Percentiles rank a stretch among this genome's conserved stretches.
Evolutionary conservation across 2,329 filamentous ascomycete species (phyloP).

Genomic region (Colletotrichum destructivum): DNA sequence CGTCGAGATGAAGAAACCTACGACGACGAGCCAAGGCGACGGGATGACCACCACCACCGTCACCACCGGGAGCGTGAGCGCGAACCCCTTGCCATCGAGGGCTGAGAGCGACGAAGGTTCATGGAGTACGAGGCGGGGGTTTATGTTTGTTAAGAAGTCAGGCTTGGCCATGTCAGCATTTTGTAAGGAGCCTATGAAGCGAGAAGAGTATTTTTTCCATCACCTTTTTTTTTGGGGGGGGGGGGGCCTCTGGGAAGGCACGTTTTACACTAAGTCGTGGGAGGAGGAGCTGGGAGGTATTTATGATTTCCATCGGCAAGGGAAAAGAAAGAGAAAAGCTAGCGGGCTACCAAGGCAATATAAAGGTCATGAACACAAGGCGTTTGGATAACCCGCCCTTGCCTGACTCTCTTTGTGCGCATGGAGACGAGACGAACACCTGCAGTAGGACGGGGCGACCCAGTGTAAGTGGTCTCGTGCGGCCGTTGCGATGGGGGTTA

Average conservation of each 20-base stretch:
- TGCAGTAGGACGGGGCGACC: not conserved
- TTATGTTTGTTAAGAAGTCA: not conserved
- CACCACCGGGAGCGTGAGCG: constrained; percentile 52
- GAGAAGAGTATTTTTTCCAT: constrained; percentile 15
- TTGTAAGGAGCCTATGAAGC: constrained; percentile 25
- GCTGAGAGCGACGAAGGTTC: constrained; percentile 10
- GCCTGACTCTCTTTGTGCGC: not conserved
- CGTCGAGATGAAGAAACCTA: constrained; percentile 48
- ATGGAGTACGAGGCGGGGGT: constrained; percentile 1
- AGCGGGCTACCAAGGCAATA: constrained; percentile 12
- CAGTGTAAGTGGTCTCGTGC: constrained; percentile 26
- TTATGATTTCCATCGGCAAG: not conserved
- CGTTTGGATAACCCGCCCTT: not conserved
- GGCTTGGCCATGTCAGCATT: constrained; percentile 21
- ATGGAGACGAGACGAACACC: not conserved
- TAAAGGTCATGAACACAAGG: not conserved
- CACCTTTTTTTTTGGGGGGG: not conserved
- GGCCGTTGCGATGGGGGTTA: not conserved
- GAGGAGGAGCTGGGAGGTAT: constrained; percentile 1
- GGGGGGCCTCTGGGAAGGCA: not conserved
- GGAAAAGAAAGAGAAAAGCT: constrained; percentile 7
- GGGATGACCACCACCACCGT: constrained; percentile 52
- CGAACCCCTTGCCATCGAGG: constrained; percentile 42
- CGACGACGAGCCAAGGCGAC: constrained; percentile 44
- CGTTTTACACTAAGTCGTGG: not conserved